phyloP scores from a whole-genome alignment of 2,329 filamentous ascomycete genomes.

The Fusarium sp. region DNA sequence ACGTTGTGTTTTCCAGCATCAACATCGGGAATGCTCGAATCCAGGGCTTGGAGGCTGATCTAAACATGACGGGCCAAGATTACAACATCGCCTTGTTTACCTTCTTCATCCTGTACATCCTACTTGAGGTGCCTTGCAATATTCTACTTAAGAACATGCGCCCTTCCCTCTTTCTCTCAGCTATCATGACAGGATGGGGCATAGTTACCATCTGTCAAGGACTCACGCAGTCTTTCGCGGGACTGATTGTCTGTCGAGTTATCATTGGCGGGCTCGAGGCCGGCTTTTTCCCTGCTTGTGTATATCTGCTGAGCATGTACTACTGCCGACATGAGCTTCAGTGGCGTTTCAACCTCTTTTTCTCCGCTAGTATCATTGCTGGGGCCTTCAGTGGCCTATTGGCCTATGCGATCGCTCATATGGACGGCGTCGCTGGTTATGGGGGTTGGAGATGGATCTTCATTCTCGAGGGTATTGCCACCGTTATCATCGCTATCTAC shows the following conservation, averaged over 20 bases:
- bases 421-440: constrained; percentile 74
- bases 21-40: constrained; percentile 25
- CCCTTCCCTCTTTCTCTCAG: constrained; percentile 5
- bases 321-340: constrained; percentile 21
- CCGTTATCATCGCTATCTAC: constrained; percentile 74
- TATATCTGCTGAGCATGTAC: constrained; percentile 23
- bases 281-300: constrained; percentile 18
- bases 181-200: constrained; percentile 15
- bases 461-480: constrained; percentile 78
- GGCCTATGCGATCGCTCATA: constrained; percentile 77
- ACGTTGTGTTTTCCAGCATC: background rate
- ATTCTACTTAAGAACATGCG: constrained; percentile 54
- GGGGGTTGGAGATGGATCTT: constrained; percentile 78
- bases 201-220: constrained; percentile 14
- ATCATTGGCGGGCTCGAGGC: constrained; percentile 19
- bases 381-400: constrained; percentile 82
- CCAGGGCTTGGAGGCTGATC: constrained; percentile 17
- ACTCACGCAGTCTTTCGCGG: constrained; percentile 1
- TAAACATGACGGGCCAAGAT: constrained; percentile 15
- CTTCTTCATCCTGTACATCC: constrained; percentile 75
- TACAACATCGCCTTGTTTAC: constrained; percentile 69
- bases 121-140: constrained; percentile 73
- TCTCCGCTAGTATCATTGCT: constrained; percentile 83
- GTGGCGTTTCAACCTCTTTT: constrained; percentile 66
- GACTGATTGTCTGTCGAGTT: constrained; percentile 9